A percentile compares a stretch with the other conserved stretches of the same genome.
These are phyloP conservation scores for Ephemerocybe angulata DNA, from an alignment of 768 basidiomycete genomes.

Conservation along the genomic window DNA sequence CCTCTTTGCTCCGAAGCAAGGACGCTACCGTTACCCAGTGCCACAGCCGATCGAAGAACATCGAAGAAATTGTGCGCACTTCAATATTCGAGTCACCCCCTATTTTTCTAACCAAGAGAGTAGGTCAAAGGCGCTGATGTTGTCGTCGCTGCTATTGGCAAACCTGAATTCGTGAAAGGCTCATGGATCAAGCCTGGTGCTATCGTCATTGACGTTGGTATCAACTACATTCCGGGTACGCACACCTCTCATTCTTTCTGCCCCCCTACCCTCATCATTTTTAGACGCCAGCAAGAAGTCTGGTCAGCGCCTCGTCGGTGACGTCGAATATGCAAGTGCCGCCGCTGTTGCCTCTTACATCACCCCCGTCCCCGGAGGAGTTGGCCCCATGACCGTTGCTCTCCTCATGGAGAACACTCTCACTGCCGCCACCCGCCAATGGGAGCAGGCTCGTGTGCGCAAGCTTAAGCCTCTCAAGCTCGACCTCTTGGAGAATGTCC, in stretches of 20 bases:
- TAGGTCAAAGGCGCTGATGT: constrained; percentile 88
- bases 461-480: constrained; percentile 79
- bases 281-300: constrained; percentile 88
- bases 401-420: constrained; percentile 96
- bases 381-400: constrained; percentile 99
- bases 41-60: constrained; percentile 84
- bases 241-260: constrained; percentile 5
- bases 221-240: constrained; percentile 88
- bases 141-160: constrained; percentile 94
- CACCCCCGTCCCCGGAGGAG: constrained; percentile 97
- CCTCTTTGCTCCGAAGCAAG: constrained; percentile 80
- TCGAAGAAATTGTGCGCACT: constrained; percentile 67
- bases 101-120: not conserved
- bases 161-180: constrained; percentile 85
- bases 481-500: constrained; percentile 79
- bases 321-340: constrained; percentile 86
- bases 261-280: not conserved
- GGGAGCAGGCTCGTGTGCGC: constrained; percentile 61
- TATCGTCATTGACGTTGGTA: constrained; percentile 96
- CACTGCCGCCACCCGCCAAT: constrained; percentile 76
- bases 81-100: not conserved
- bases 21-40: constrained; percentile 98
- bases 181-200: constrained; percentile 95
- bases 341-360: constrained; percentile 78
- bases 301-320: constrained; percentile 93